Base-by-base conservation (phyloP, 2,329 filamentous ascomycete species). In the Cercospora janseana region DNA sequence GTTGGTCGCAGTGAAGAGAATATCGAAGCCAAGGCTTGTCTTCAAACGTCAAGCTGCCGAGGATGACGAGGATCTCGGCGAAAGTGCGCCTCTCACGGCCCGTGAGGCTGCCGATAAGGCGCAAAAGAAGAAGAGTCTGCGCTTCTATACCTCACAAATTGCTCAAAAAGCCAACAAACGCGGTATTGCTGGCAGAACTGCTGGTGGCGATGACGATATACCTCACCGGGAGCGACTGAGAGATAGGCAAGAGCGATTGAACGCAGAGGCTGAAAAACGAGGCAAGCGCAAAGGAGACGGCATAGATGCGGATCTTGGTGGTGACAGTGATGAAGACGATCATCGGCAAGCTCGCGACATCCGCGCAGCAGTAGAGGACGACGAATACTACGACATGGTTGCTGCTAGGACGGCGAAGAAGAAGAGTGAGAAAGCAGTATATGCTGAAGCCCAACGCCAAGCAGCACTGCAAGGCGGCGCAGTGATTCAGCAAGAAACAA, bases 71-170 rank as follows among this genome's bases (percentile, higher is more conserved):
- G 93, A 98, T 74, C 92, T 98, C 66, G 93, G 92, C 61, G 93
- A 98, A 63, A 90, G 95, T 67, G 85, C 88, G 12, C 74, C 77
- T 3, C 79, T 97, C 51, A 88, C 90, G 46, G 82, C 84, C 8
- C 79, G 83, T 54, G 83, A 92, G 54, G 86, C 88, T 1, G 87
- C 87, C 32, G 88, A 95, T 63, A 98, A 98, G 72, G 87, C 85
- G 0, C 81, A 82, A 52, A 87, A 87, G 70, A 95, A 93, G 78
- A 95, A 94, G 77, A 89, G 83, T 57, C 80, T 98, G 51, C 87
- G 90, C 56, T 98, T 98, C 77, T 98, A 98, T 79, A 97, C 94
- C 2, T 95, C 91, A 3, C 93, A 98, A 68, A 93, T 98, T 59
- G 86, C 88, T 21, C 92, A 97, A 69, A 97, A 96, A 72, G 83